A percentile compares a stretch with the other conserved stretches of the same genome.
Evolutionary conservation across 202 grass and related monocot species (phyloP).

Genomic region (Digitaria exilis): DNA sequence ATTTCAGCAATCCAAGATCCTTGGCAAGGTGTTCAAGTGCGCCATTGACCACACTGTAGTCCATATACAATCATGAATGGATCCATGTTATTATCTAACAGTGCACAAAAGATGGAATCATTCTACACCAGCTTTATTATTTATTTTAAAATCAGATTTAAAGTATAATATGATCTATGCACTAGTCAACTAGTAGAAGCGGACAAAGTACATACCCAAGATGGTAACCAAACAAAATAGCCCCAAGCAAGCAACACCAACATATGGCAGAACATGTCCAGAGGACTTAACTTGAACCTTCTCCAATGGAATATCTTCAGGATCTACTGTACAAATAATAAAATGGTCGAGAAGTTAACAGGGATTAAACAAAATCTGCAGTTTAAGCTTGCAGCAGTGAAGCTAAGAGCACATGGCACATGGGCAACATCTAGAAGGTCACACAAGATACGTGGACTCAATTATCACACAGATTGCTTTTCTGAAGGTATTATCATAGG

Average conservation of each 20-base stretch:
- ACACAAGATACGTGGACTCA: conserved; percentile 1
- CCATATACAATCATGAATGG: conserved; percentile 31
- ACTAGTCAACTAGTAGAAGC: neutral
- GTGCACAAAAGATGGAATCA: neutral
- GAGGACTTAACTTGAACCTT: conserved; percentile 79
- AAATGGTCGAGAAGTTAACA: conserved; percentile 36
- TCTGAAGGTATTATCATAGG: neutral
- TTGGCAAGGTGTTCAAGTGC: conserved; percentile 89
- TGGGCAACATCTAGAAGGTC: neutral
- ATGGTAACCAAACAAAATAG: conserved; percentile 98
- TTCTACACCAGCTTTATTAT: conserved; percentile 8
- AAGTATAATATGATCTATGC: neutral
- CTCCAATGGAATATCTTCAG: conserved; percentile 63
- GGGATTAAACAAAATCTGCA: conserved; percentile 4
- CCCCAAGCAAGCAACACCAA: conserved; percentile 94
- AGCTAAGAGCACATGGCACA: neutral
- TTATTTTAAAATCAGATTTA: neutral
- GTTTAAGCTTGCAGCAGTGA: conserved; percentile 11
- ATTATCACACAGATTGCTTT: neutral
- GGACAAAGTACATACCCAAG: conserved; percentile 71
- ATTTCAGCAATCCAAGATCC: conserved; percentile 84
- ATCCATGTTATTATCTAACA: neutral
- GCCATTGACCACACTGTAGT: conserved; percentile 89
- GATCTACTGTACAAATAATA: conserved; percentile 62
- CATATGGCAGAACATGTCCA: conserved; percentile 85